Evolutionary conservation across 768 basidiomycete species (phyloP).

Genomic region (Naganishia vaughanmartiniae): DNA sequence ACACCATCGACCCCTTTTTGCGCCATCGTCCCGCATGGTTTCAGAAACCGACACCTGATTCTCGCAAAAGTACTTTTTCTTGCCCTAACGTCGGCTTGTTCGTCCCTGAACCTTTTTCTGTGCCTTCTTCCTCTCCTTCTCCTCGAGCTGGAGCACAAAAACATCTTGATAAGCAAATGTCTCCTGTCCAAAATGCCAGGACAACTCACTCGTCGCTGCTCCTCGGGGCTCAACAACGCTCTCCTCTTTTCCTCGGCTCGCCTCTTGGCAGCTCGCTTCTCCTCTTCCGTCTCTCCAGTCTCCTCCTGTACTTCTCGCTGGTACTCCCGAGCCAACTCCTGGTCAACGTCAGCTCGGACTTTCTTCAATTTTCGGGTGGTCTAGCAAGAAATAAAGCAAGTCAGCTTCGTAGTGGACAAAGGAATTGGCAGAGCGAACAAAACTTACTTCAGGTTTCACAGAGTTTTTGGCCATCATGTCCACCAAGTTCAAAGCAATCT

Average conservation of each 20-base stretch:
- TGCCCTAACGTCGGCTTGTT: background rate
- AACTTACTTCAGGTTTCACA: slow-evolving; percentile 66
- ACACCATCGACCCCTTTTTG: background rate
- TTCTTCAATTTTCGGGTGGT: slow-evolving; percentile 74
- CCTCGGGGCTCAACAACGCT: slow-evolving; percentile 45
- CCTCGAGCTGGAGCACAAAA: slow-evolving; percentile 45
- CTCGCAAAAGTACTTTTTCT: background rate
- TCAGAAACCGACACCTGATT: background rate
- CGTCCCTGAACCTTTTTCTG: slow-evolving; percentile 44
- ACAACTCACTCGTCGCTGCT: slow-evolving; percentile 41
- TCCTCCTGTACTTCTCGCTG: slow-evolving; percentile 49
- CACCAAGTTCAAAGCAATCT: slow-evolving; percentile 70
- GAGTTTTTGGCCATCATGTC: slow-evolving; percentile 62
- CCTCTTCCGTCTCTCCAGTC: slow-evolving; percentile 45
- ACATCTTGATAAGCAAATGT: background rate
- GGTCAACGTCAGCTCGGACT: slow-evolving; percentile 69
- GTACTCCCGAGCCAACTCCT: slow-evolving; percentile 55
- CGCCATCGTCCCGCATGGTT: background rate
- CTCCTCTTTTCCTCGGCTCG: slow-evolving; percentile 39
- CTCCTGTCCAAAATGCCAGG: slow-evolving; percentile 27
- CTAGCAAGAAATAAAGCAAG: slow-evolving; percentile 29
- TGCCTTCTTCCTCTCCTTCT: slow-evolving; percentile 49
- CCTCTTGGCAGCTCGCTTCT: slow-evolving; percentile 46
- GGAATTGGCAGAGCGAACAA: background rate
- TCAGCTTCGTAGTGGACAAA: background rate